These are phyloP conservation scores for Bruguiera hainesii DNA, from an alignment of 441 rosid species.

Conservation along the genomic window DNA sequence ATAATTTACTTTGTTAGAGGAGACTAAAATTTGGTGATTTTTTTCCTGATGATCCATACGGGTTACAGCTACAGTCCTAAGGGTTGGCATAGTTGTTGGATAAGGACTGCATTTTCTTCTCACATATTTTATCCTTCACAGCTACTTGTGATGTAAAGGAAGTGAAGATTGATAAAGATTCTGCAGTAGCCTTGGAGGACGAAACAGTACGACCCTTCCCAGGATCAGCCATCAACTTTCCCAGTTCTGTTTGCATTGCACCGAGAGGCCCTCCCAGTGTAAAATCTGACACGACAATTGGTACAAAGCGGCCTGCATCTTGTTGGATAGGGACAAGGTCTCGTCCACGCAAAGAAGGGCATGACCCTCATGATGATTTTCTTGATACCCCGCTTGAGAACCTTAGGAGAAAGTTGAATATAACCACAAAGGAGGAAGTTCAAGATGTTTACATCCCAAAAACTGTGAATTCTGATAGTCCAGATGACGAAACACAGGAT, in stretches of 20 bases:
- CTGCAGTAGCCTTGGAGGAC: constrained; percentile 30
- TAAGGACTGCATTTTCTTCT: background rate
- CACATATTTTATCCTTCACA: constrained; percentile 9
- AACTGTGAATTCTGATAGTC: constrained; percentile 30
- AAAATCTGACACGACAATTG: constrained; percentile 40
- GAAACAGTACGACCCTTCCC: constrained; percentile 31
- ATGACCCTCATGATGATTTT: constrained; percentile 89
- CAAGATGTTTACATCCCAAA: constrained; percentile 18
- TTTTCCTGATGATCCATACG: background rate
- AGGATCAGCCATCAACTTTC: constrained; percentile 31
- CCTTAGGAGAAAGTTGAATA: constrained; percentile 44
- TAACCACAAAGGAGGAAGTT: constrained; percentile 33
- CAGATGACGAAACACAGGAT: constrained; percentile 78
- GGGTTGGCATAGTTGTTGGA: background rate
- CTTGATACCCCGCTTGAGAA: constrained; percentile 80
- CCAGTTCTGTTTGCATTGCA: constrained; percentile 20
- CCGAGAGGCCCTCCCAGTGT: constrained; percentile 29
- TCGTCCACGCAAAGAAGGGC: constrained; percentile 46
- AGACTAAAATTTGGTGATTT: background rate
- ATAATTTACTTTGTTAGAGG: background rate
- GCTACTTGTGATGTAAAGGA: constrained; percentile 24
- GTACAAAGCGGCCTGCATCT: constrained; percentile 64
- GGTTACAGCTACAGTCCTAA: background rate
- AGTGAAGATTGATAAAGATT: constrained; percentile 37
- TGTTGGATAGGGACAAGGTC: constrained; percentile 82